phyloP scores from a whole-genome alignment of 1,139 yeast species.

The Taiozyma sp. region DNA sequence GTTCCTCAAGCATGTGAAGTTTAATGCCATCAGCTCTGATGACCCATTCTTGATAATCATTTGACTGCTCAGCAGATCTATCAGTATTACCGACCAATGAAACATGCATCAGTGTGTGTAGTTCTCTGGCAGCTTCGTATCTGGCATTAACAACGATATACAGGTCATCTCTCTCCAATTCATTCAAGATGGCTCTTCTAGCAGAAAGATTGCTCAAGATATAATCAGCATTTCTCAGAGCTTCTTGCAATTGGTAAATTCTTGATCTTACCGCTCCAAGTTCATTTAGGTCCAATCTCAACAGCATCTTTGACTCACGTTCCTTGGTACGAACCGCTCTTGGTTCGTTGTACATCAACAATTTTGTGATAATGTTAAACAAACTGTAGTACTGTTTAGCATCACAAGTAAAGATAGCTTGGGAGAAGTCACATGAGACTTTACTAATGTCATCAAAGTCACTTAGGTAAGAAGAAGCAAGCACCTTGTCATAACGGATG shows the following conservation, averaged over 20 bases:
- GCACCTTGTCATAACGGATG: constrained; percentile 44
- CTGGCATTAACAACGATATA: constrained; percentile 25
- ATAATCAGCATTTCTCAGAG: constrained; percentile 40
- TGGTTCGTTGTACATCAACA: constrained; percentile 66
- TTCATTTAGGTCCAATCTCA: constrained; percentile 68
- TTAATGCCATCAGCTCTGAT: constrained; percentile 69
- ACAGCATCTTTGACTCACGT: constrained; percentile 58
- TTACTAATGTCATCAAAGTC: constrained; percentile 35
- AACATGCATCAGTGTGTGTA: constrained; percentile 29
- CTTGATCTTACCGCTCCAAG: constrained; percentile 48
- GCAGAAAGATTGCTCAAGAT: constrained; percentile 38
- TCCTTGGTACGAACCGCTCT: constrained; percentile 51
- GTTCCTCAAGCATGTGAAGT: constrained; percentile 63
- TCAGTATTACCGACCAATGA: constrained; percentile 24
- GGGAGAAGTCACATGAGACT: constrained; percentile 61
- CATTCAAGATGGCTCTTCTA: constrained; percentile 29
- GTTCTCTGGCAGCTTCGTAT: constrained; percentile 26
- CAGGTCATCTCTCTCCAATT: constrained; percentile 29
- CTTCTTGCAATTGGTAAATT: constrained; percentile 51
- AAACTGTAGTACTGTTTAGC: constrained; percentile 70
- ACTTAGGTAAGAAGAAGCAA: constrained; percentile 27
- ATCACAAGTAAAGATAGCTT: constrained; percentile 65
- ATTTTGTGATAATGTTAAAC: constrained; percentile 58
- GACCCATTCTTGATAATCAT: constrained; percentile 42
- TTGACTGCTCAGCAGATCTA: constrained; percentile 22